phyloP scores from a whole-genome alignment of 805 yeast species.

The Yarrowia sp. region DNA sequence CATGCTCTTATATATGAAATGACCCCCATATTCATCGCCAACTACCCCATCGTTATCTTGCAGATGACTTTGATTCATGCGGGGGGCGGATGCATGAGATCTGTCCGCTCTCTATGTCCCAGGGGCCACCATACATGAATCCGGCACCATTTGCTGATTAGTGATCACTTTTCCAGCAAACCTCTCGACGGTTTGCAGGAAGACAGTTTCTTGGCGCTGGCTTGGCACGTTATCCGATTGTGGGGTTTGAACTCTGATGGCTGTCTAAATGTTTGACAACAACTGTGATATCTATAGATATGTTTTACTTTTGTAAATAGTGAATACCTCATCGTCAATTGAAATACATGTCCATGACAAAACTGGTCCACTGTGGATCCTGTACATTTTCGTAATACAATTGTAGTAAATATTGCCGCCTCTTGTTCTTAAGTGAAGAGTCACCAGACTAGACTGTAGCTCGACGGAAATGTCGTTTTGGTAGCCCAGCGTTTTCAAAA shows the following conservation, averaged over 20 bases:
- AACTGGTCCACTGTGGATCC: not conserved
- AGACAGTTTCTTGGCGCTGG: not conserved
- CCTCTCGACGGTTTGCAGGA: not conserved
- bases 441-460: no score
- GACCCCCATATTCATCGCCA: conserved; percentile 1
- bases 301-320: no score
- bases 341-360: no score
- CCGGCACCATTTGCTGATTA: not conserved
- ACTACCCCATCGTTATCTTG: conserved; percentile 23
- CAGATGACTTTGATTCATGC: conserved; percentile 5
- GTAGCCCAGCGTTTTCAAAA: not conserved
- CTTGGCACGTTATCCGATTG: conserved; percentile 21
- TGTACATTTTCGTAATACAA: not conserved
- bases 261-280: not conserved
- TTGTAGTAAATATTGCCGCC: not conserved
- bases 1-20: not conserved
- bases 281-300: not conserved
- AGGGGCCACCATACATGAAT: conserved; percentile 7
- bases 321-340: no score
- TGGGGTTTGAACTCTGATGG: conserved; percentile 14
- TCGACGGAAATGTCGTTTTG: not conserved
- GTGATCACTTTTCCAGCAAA: not conserved
- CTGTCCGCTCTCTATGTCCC: not conserved
- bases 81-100: conserved; percentile 10
- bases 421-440: not conserved